These are phyloP conservation scores for Thalassiosira exigua DNA, from an alignment of 352 stramenopile genomes.

Conservation along the genomic window DNA sequence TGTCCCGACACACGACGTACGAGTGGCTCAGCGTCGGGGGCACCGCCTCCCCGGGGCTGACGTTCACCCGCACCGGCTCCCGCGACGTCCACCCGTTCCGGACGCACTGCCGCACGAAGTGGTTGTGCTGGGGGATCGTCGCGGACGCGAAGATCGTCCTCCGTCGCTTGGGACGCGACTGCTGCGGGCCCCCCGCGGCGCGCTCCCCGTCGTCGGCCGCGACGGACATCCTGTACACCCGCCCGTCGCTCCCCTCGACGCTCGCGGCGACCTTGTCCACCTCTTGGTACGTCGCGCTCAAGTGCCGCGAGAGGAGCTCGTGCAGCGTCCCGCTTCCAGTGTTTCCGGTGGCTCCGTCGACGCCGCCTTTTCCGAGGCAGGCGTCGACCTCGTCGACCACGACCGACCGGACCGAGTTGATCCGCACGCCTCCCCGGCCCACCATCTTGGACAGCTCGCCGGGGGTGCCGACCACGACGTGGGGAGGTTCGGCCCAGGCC, in stretches of 20 bases:
- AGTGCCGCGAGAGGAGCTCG: conserved; percentile 68
- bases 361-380: conserved; percentile 72
- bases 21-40: conserved; percentile 75
- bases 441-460: conserved; percentile 83
- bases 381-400: conserved; percentile 88
- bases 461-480: conserved; percentile 88
- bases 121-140: conserved; percentile 81
- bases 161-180: conserved; percentile 37
- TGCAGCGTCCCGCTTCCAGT: conserved; percentile 54
- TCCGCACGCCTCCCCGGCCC: conserved; percentile 72
- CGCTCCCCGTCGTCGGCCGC: neutral
- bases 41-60: conserved; percentile 70
- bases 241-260: conserved; percentile 19
- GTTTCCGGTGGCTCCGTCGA: conserved; percentile 14
- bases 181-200: conserved; percentile 6
- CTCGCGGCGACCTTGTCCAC: conserved; percentile 33
- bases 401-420: conserved; percentile 82
- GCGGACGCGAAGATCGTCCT: conserved; percentile 84
- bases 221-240: conserved; percentile 18
- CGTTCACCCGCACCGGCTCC: conserved; percentile 72
- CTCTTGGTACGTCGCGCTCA: conserved; percentile 76
- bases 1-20: conserved; percentile 70
- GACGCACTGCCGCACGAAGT: conserved; percentile 82
- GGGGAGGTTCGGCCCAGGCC: conserved; percentile 87
- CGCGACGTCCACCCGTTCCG: conserved; percentile 81